Base-by-base conservation (phyloP, 305 asterid genomes). In the Fraxinus albicans region DNA sequence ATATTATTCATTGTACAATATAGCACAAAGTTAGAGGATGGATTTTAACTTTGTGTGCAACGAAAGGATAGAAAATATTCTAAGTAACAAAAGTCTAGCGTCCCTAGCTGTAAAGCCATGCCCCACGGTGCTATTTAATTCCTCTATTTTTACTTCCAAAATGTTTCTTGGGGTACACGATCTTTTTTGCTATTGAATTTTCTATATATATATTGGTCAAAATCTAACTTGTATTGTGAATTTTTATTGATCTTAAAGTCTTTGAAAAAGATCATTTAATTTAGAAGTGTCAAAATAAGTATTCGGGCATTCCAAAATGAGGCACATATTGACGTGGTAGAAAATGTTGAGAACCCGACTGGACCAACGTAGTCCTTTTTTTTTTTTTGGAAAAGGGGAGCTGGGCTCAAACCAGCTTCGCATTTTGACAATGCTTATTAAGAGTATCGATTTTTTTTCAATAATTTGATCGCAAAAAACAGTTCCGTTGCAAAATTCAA, bases 21-120 rank as follows among this genome's bases (percentile, higher is more conserved):
- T 2, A 44, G 36, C 34, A 4, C 9, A 5, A 72, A 72, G 36
- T 72, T 72, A 27, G 38, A 15, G 35, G 6, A 72, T 15, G 65
- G 1, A 72, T 35, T 27, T 72, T 31, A 33, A 72, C 77, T 72
- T 72, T 72, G 47, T 72, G 77, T 72, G 40, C 40, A 31, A 31
- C 5, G n/a, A 1, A 72, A 72, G 77, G 2, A 33, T 35, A 29
- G 21, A 33, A 27, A 15, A 27, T 27, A 29, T 72, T 9, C 36
- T 13, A 70, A 12, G 76, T 10, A 25, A 29, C n/a, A 3, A 70
- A 72, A 72, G 21, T 72, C 0, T 15, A 0, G 23, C 77, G 8
- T 1, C 42, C 19, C 27, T 72, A 72, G 77, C 77, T 27, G 40
- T 33, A 72, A 72, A 72, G 90, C 88, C 90, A 69, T 85, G 35